Evolutionary conservation across 176 grass and related monocot species (phyloP), one percentile per base, ranked within the genome.

Genomic region (Melocanna baccifera): DNA sequence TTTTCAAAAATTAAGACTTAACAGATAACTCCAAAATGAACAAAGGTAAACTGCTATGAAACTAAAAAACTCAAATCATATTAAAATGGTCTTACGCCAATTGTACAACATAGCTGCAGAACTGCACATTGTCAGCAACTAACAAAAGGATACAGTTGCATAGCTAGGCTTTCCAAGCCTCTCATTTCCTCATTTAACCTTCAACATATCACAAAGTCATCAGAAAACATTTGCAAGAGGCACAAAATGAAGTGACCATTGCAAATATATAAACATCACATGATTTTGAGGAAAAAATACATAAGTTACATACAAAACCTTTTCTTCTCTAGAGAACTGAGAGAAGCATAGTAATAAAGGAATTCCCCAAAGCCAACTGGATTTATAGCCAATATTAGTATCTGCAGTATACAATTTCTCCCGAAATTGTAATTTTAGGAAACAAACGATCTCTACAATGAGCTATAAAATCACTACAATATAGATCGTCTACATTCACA

Each of bases 131-230:
- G 18, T 50, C 19, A 81, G 8, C n/a, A 63, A 71, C 22, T 68
- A 82, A 66, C 39, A 85, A 83, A 97, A 95, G 96, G 96, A 98
- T 98, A 95, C 96, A 95, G 23, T 79, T 98, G 96, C 83, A 92
- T 81, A 69, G 87, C 83, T 69, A 98, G 73, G 85, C 89, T 93
- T 80, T 98, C 92, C 77, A 98, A 75, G 32, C 87, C 89, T 88
- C 80, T 91, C 91, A 98, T 93, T 93, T 98, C 96, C 75, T 98
- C 96, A 87, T 92, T 98, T 73, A 98, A 84, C 86, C 96, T 98
- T 85, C 47, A 86, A 79, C 12, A 67, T 22, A 11, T 8, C 64
- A 16, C 45, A 80, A 79, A 50, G 14, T 12, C 26, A 41, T 71
- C 14, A 86, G 1, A 37, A 56, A 71, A 36, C 67, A 39, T 10